These are phyloP conservation scores for Metschnikowia arizonensis DNA, from an alignment of 805 yeast genomes.

Conservation along the genomic window DNA sequence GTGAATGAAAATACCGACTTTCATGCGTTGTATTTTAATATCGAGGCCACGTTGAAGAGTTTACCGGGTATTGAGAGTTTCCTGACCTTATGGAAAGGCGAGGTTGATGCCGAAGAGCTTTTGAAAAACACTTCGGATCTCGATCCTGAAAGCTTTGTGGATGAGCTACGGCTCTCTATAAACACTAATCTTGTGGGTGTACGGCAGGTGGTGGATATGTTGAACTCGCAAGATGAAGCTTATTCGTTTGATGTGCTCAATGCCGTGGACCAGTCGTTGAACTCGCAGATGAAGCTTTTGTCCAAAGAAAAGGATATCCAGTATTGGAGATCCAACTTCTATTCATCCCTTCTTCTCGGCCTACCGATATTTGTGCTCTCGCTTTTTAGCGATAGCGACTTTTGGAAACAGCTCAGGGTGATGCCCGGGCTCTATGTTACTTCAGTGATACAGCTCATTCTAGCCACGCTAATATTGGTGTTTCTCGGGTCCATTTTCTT, in stretches of 20 bases:
- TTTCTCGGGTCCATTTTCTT: constrained; percentile 66
- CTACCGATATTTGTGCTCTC: constrained; percentile 54
- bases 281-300: constrained; percentile 65
- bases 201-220: constrained; percentile 51
- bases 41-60: constrained; percentile 37
- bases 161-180: constrained; percentile 45
- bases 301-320: constrained; percentile 67
- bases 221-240: constrained; percentile 46
- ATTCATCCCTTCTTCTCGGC: constrained; percentile 53
- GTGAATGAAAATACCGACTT: constrained; percentile 27
- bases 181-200: constrained; percentile 54
- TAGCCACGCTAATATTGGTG: constrained; percentile 61
- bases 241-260: constrained; percentile 48
- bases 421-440: constrained; percentile 64
- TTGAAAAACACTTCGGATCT: constrained; percentile 13
- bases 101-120: constrained; percentile 15
- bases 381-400: constrained; percentile 41
- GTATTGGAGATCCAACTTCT: constrained; percentile 61
- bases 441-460: constrained; percentile 53
- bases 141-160: constrained; percentile 21
- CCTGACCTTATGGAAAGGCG: constrained; percentile 22
- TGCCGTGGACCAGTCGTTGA: constrained; percentile 48
- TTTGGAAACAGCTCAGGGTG: constrained; percentile 31
- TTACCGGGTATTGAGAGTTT: constrained; percentile 28
- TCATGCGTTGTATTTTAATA: constrained; percentile 31